A percentile compares a stretch with the other conserved stretches of the same genome.
These are phyloP conservation scores for Colletotrichum shisoi DNA, from an alignment of 2,329 filamentous ascomycete species.

Conservation along the genomic window DNA sequence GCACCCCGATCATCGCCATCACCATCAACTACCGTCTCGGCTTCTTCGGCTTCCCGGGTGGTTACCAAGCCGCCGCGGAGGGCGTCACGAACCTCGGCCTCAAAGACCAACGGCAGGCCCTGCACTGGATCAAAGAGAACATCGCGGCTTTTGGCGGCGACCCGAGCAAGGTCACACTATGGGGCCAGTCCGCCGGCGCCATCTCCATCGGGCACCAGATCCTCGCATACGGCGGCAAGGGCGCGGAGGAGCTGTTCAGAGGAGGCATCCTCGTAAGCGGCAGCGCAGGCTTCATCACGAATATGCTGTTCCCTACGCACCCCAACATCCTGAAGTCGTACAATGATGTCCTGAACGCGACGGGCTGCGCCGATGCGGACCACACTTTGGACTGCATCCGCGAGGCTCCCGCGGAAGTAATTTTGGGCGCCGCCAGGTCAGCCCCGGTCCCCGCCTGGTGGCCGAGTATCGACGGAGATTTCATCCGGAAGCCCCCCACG, in stretches of 20 bases:
- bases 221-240: slow-evolving; percentile 27
- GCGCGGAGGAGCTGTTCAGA: slow-evolving; percentile 25
- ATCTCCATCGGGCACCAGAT: slow-evolving; percentile 27
- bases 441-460: slow-evolving; percentile 15
- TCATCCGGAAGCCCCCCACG: slow-evolving; percentile 9
- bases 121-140: slow-evolving; percentile 65
- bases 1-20: slow-evolving; percentile 58
- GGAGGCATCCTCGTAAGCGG: slow-evolving; percentile 30
- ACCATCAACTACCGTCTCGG: slow-evolving; percentile 61
- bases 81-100: slow-evolving; percentile 64
- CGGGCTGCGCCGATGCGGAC: slow-evolving; percentile 24
- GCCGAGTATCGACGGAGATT: slow-evolving; percentile 27
- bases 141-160: slow-evolving; percentile 63
- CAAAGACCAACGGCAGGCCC: slow-evolving; percentile 58
- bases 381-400: slow-evolving; percentile 29
- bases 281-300: slow-evolving; percentile 10
- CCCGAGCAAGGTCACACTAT: slow-evolving; percentile 57
- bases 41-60: slow-evolving; percentile 65
- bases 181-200: slow-evolving; percentile 57
- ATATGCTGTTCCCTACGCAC: slow-evolving; percentile 12
- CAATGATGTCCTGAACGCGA: slow-evolving; percentile 12
- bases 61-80: slow-evolving; percentile 52
- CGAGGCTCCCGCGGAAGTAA: not conserved
- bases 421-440: slow-evolving; percentile 1
- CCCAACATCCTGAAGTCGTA: slow-evolving; percentile 5